Evolutionary conservation across 345 rosid genomes (phyloP), one percentile per base, ranked within the genome.

Genomic region (Salix suchowensis): DNA sequence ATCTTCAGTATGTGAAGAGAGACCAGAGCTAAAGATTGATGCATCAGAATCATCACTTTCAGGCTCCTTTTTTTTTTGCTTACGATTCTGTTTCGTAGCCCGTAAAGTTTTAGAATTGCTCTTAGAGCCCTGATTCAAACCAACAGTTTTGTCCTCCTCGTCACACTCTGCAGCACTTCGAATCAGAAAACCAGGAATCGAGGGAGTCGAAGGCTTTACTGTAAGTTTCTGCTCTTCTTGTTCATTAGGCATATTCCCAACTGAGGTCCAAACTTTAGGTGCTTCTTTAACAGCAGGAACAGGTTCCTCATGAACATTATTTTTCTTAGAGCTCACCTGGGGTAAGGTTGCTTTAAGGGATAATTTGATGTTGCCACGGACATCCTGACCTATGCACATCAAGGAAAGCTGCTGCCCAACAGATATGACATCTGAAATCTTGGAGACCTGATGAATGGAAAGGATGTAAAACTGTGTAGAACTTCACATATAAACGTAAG

Each of bases 321-420:
- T 80, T 50, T 77, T 72, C 74, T 74, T 74, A 42, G 84, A 74
- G 62, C 36, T 73, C 73, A 85, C 68, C 73, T 0, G 83, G 48
- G 87, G 85, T 75, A 78, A 83, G 78, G 84, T 80, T 74, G 94
- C 89, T 83, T 89, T 95, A 76, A 84, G 94, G 74, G 99, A 95
- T 67, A 95, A 75, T 80, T 93, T 95, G 74, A 95, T 91, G 85
- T 95, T 93, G 76, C 99, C 99, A 61, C 97, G 97, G 64, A 95
- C 96, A 85, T 95, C 99, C 70, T 87, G 94, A 67, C 91, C 98
- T 60, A 93, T 89, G 85, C 99, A 96, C 96, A 77, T 88, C 86
- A 89, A 74, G 68, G 93, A 85, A 77, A 96, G 83, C 82, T 86
- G 86, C 91, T 93, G 89, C 74, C 98, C 98, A 46, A 91, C 82